Conservation (phyloP, 2,329 filamentous ascomycete genomes). For the Aspergillus intermedius region DNA sequence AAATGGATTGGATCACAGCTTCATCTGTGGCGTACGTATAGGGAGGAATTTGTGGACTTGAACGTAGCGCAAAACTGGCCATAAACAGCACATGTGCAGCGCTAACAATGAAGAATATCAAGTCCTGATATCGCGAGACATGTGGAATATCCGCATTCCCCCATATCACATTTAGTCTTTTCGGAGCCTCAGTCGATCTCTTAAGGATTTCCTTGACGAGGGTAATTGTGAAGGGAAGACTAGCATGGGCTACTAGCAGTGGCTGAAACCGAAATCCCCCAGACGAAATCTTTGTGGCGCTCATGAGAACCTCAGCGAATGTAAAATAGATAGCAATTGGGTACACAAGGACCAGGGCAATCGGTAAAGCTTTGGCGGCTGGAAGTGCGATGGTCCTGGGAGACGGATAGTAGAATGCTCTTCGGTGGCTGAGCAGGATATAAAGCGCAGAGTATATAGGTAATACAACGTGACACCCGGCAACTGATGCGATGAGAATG, state of each 20-base stretch:
- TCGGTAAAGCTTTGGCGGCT: constrained; percentile 3
- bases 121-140: constrained; percentile 1
- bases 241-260: neutral
- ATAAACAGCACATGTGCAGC: constrained; percentile 1
- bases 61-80: neutral
- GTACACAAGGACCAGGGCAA: constrained; percentile 3
- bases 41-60: no score
- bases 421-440: constrained; percentile 2
- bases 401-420: constrained; percentile 8
- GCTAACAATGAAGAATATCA: neutral
- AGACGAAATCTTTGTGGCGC: neutral
- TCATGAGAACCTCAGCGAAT: neutral
- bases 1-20: neutral
- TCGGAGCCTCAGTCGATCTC: neutral
- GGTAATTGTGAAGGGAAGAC: constrained; percentile 1
- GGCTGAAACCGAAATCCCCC: neutral
- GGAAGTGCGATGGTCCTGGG: constrained; percentile 4
- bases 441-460: constrained; percentile 6
- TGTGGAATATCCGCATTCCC: constrained; percentile 4
- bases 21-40: neutral
- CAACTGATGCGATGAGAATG: neutral
- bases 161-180: neutral
- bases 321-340: neutral
- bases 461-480: constrained; percentile 1
- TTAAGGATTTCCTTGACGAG: neutral